Conservation (phyloP, 495 filamentous ascomycete genomes). For the Daldinia caldariorum region DNA sequence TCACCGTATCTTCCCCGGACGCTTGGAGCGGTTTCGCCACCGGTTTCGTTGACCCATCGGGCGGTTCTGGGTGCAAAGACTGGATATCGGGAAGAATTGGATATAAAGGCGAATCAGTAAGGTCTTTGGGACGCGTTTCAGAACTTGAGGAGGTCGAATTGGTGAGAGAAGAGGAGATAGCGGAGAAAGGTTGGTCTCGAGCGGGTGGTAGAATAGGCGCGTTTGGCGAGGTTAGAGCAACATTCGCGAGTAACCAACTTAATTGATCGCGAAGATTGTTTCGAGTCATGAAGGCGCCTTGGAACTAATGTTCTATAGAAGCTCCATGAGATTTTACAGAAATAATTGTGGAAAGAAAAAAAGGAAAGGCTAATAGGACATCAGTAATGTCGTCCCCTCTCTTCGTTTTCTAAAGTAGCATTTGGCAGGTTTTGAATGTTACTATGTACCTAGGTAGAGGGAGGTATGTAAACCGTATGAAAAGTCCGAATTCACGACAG, state of each 20-base stretch:
- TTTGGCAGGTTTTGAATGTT: conserved; percentile 13
- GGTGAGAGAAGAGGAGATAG: conserved; percentile 29
- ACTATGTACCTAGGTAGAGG: too few relatives aligned
- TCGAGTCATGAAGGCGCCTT: conserved; percentile 66
- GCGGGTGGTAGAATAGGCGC: conserved; percentile 46
- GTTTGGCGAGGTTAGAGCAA: conserved; percentile 46
- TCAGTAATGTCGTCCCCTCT: conserved; percentile 19
- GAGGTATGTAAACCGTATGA: not conserved
- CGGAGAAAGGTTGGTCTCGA: conserved; percentile 33
- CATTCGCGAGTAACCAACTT: conserved; percentile 66
- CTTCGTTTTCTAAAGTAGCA: conserved; percentile 8
- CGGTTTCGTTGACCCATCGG: conserved; percentile 38
- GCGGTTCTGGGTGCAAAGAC: conserved; percentile 22
- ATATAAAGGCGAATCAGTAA: conserved; percentile 29
- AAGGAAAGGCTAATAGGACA: not conserved
- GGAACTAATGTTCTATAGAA: conserved; percentile 49
- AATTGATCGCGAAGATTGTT: conserved; percentile 69
- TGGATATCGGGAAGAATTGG: conserved; percentile 38
- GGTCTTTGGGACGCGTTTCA: conserved; percentile 29
- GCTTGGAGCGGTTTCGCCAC: conserved; percentile 28
- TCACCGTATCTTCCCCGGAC: conserved; percentile 30
- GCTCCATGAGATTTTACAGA: conserved; percentile 46
- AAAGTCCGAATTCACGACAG: conserved; percentile 15
- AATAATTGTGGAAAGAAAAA: conserved; percentile 37
- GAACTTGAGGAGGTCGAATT: conserved; percentile 16